phyloP scores from a whole-genome alignment of 1,284 basidiomycete species.

The Ceratobasidium sp. region DNA sequence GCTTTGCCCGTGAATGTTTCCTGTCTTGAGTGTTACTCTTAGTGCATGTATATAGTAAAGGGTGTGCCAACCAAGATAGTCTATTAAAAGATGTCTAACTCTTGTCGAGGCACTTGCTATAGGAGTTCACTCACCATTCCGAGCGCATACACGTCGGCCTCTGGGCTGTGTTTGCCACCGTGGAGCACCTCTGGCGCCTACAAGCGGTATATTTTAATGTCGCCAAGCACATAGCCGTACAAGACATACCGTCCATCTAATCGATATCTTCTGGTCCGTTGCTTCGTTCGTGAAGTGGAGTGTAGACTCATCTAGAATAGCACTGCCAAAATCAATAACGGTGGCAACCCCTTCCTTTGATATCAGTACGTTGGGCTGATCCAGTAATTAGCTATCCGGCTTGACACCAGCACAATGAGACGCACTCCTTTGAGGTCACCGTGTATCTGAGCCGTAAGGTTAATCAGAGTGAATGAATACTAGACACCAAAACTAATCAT shows the following conservation, averaged over 20 bases:
- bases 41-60: background rate
- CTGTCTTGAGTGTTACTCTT: background rate
- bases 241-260: background rate
- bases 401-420: background rate
- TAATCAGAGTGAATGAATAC: background rate
- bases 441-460: background rate
- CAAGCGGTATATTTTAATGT: too few species aligned
- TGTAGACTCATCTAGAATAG: background rate
- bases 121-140: slow-evolving; percentile 9
- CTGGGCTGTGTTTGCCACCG: background rate
- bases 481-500: too few species aligned
- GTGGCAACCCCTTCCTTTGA: background rate
- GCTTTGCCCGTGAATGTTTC: too few species aligned
- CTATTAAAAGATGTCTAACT: background rate
- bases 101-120: background rate
- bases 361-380: background rate
- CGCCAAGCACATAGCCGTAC: too few species aligned
- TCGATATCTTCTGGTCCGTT: too few species aligned
- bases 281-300: background rate
- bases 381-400: background rate
- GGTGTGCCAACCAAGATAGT: background rate
- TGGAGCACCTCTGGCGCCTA: slow-evolving; percentile 2
- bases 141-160: slow-evolving; percentile 12
- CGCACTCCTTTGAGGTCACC: slow-evolving; percentile 2
- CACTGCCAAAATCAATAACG: slow-evolving; percentile 15